Conservation (phyloP, 2,329 filamentous ascomycete species). For the Fusarium dlaminii region DNA sequence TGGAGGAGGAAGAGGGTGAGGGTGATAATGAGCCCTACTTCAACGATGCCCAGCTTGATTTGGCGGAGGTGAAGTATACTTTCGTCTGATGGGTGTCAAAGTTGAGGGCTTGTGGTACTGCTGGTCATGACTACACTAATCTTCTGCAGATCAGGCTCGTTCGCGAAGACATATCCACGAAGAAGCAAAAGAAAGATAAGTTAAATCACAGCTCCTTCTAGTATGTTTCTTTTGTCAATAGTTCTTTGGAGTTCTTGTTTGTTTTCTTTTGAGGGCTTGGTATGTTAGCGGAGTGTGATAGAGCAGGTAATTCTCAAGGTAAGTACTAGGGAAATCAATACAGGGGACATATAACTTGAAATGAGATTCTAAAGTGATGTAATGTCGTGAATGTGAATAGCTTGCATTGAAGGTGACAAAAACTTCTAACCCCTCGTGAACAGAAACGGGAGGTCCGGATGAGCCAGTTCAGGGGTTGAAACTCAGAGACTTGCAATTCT, state of each 20-base stretch:
- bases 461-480: neutral
- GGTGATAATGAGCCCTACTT: neutral
- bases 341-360: accelerated
- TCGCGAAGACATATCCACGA: accelerated
- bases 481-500: neutral
- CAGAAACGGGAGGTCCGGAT: neutral
- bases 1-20: neutral
- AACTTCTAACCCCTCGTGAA: no score
- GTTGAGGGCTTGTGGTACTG: no score
- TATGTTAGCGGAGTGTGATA: neutral
- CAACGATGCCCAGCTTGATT: neutral
- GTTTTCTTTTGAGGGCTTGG: neutral
- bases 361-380: accelerated
- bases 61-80: neutral
- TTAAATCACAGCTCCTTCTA: neutral
- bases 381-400: accelerated
- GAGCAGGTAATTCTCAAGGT: neutral
- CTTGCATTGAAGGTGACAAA: accelerated
- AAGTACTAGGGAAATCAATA: neutral
- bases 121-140: neutral
- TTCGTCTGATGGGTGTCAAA: neutral
- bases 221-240: neutral
- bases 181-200: neutral
- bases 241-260: neutral
- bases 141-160: neutral